Base-by-base conservation (phyloP, 2,329 filamentous ascomycete species). In the Eutypa lata region DNA sequence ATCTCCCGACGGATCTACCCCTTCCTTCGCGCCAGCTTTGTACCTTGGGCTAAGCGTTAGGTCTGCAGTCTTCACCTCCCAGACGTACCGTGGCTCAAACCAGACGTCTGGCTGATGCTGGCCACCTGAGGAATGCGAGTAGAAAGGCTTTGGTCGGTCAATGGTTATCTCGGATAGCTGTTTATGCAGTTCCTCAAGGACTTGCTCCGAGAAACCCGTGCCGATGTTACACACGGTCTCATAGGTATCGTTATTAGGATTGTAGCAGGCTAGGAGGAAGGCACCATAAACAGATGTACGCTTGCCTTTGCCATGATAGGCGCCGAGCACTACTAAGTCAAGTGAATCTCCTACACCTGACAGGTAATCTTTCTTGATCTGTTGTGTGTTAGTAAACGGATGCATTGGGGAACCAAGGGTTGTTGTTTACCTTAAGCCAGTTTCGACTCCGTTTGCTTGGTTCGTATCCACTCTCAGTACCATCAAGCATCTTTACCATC, bases 401-500 rank as follows among this genome's bases (percentile, higher is more conserved):
- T 54, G 14, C 7, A 28, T 47, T 38, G 13, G 11, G 24, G 33
- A 45, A 14, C 26, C 43, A 18, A 11, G 43, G 47, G 28, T 58
- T n/a, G n/a, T n/a, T n/a, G n/a, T 68, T 65, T 77, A 89, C 88
- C 80, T 99, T 99, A 59, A 99, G 88, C 94, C 94, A 99, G 68
- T 99, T 99, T 54, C 94, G 89, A 72, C 90, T 96, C 59, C 94
- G 88, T 70, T 96, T 96, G 65, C 90, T 96, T 19, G 94, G 94
- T 73, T 97, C 93, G 68, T 99, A 99, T 63, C 90, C 90, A 61
- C 90, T 96, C 71, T 97, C 93, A 7, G 83, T 77, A 1, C 93
- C 94, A 68, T 97, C 93, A 54, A 99, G 75, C 94, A 99, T 99
- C 77, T 99, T 99, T 14, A 99, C 94, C 94, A 99, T 99, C 50